These are phyloP conservation scores for Oidium heveae DNA, from an alignment of 2,329 filamentous ascomycete species.

Conservation along the genomic window DNA sequence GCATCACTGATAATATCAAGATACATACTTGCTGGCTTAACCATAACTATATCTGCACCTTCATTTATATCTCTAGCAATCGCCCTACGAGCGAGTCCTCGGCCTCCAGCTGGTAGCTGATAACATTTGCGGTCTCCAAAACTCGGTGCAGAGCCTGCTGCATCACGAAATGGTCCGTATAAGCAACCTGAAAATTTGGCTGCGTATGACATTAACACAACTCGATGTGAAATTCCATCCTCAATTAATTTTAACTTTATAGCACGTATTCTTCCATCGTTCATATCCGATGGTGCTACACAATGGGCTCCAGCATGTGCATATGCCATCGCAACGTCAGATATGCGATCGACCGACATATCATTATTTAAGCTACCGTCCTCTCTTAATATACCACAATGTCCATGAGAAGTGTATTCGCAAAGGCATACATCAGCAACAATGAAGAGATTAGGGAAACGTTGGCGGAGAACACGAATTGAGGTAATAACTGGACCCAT, in stretches of 20 bases:
- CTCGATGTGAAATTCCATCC: slow-evolving; percentile 71
- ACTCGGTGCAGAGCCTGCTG: slow-evolving; percentile 68
- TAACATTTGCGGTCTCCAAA: slow-evolving; percentile 95
- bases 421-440: slow-evolving; percentile 86
- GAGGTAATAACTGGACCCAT: slow-evolving; percentile 71
- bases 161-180: slow-evolving; percentile 93
- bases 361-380: slow-evolving; percentile 85
- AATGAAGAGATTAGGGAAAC: slow-evolving; percentile 80
- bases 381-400: slow-evolving; percentile 86
- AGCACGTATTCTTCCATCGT: slow-evolving; percentile 85
- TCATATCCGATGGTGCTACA: slow-evolving; percentile 96
- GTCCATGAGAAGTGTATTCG: slow-evolving; percentile 94
- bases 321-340: slow-evolving; percentile 92
- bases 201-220: slow-evolving; percentile 89
- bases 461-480: slow-evolving; percentile 60
- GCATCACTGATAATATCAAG: slow-evolving; percentile 95
- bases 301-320: slow-evolving; percentile 91
- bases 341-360: slow-evolving; percentile 79
- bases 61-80: slow-evolving; percentile 78
- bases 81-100: slow-evolving; percentile 72
- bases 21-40: slow-evolving; percentile 89
- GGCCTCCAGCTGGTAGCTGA: slow-evolving; percentile 77
- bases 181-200: slow-evolving; percentile 94
- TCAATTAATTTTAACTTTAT: slow-evolving; percentile 98
- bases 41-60: slow-evolving; percentile 96